phyloP scores from a whole-genome alignment of 208 protist genomes.

The Paratrypanosoma confusum region DNA sequence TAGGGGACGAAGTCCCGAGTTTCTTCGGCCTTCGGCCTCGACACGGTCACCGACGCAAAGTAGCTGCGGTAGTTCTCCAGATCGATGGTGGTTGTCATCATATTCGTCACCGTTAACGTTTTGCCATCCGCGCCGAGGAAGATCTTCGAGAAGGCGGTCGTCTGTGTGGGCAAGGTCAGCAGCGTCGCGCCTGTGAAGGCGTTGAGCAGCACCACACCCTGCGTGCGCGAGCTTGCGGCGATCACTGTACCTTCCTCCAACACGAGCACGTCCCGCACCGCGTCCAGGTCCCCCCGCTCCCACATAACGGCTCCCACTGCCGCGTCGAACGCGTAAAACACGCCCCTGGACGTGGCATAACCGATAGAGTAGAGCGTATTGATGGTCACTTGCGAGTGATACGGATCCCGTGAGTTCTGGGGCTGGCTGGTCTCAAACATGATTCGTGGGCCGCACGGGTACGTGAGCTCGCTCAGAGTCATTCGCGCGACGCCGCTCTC shows the following conservation, averaged over 20 bases:
- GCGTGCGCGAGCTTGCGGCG: not conserved
- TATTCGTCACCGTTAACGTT: slow-evolving; percentile 5
- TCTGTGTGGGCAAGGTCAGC: slow-evolving; percentile 2
- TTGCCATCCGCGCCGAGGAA: not conserved
- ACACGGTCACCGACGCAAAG: slow-evolving; percentile 4
- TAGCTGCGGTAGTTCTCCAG: slow-evolving; percentile 2
- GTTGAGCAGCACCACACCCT: slow-evolving; percentile 7
- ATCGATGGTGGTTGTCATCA: slow-evolving; percentile 5
- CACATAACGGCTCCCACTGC: slow-evolving; percentile 6
- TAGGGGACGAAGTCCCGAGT: slow-evolving; percentile 4
- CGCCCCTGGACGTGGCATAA: slow-evolving; percentile 6
- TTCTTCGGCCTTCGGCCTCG: not conserved
- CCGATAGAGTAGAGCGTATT: slow-evolving; percentile 11
- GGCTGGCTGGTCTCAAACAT: not conserved
- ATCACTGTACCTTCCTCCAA: slow-evolving; percentile 4
- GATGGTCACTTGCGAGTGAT: slow-evolving; percentile 5
- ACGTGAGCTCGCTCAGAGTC: slow-evolving; percentile 5
- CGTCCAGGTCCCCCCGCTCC: slow-evolving; percentile 4
- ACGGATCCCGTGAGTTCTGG: not conserved
- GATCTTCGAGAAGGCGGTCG: not conserved
- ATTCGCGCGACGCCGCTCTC: not conserved
- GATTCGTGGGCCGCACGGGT: slow-evolving; percentile 9
- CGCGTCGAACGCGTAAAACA: slow-evolving; percentile 11
- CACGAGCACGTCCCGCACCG: not conserved
- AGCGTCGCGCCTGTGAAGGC: slow-evolving; percentile 7